A percentile compares a stretch with the other conserved stretches of the same genome.
These are phyloP conservation scores for Sequoiadendron giganteum DNA, from an alignment of 75 land plant species.

Conservation along the genomic window DNA sequence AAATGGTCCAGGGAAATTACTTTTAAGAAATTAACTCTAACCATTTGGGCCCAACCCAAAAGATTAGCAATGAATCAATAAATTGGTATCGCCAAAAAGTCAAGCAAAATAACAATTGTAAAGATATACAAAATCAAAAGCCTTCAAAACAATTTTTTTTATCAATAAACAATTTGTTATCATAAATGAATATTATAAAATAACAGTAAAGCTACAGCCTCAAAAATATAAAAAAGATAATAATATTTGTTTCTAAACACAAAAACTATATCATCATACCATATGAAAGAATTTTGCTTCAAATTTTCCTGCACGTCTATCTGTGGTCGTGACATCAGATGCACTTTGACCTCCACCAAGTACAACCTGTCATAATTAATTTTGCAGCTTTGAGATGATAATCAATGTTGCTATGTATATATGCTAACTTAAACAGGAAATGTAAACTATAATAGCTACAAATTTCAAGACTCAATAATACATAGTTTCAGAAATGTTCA, in stretches of 20 bases:
- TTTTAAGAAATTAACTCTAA: neutral
- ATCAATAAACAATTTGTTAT: conserved; percentile 18
- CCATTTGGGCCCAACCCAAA: neutral
- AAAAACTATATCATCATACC: conserved; percentile 12
- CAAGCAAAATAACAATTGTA: neutral
- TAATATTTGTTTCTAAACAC: neutral
- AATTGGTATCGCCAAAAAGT: neutral
- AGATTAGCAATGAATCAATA: neutral
- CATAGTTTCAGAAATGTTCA: neutral
- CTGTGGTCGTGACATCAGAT: conserved; percentile 86
- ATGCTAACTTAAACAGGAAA: neutral
- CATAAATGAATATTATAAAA: neutral
- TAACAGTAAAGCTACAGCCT: neutral
- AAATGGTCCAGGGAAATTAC: neutral
- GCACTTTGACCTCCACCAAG: conserved; percentile 99
- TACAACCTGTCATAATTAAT: conserved; percentile 59
- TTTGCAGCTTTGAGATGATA: neutral
- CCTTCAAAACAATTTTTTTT: neutral
- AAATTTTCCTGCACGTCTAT: conserved; percentile 96
- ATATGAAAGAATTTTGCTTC: conserved; percentile 88
- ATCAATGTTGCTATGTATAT: neutral
- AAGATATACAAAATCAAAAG: neutral
- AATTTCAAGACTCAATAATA: neutral
- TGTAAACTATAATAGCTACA: neutral
- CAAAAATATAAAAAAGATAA: neutral